Conservation (phyloP, 2,329 filamentous ascomycete species). For the Macroventuria anomochaeta region DNA sequence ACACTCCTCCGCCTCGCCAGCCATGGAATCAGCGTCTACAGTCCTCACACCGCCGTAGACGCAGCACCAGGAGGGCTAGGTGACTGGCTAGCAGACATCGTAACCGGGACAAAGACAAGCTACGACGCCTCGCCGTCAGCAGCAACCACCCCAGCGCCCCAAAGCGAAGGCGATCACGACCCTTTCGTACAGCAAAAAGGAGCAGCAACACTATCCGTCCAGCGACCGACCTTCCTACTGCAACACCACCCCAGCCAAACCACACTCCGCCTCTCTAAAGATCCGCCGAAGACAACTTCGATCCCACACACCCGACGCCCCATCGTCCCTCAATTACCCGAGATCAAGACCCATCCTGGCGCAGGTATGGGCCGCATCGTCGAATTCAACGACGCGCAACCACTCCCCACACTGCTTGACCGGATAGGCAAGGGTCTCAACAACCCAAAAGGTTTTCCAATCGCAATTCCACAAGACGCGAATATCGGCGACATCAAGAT, state of each 20-base stretch:
- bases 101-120: conserved; percentile 63
- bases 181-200: conserved; percentile 36
- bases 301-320: conserved; percentile 59
- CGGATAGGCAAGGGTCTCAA: conserved; percentile 69
- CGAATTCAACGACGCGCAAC: conserved; percentile 60
- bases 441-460: conserved; percentile 68
- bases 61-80: conserved; percentile 84
- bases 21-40: conserved; percentile 92
- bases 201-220: conserved; percentile 15
- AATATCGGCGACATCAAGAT: conserved; percentile 64
- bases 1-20: conserved; percentile 82
- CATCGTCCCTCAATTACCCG: conserved; percentile 57
- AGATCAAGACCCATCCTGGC: conserved; percentile 50
- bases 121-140: conserved; percentile 65
- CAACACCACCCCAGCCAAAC: conserved; percentile 58
- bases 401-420: conserved; percentile 65
- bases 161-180: conserved; percentile 38
- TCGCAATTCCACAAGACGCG: conserved; percentile 68
- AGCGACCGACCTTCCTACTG: conserved; percentile 53
- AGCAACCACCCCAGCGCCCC: conserved; percentile 57
- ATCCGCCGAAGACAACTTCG: conserved; percentile 20
- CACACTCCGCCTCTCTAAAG: conserved; percentile 43
- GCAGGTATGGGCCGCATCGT: conserved; percentile 69
- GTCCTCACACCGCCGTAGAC: conserved; percentile 93
- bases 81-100: conserved; percentile 90